Conservation (phyloP, 192 early-diverging fungal genomes). For the Glomus cerebriforme region DNA sequence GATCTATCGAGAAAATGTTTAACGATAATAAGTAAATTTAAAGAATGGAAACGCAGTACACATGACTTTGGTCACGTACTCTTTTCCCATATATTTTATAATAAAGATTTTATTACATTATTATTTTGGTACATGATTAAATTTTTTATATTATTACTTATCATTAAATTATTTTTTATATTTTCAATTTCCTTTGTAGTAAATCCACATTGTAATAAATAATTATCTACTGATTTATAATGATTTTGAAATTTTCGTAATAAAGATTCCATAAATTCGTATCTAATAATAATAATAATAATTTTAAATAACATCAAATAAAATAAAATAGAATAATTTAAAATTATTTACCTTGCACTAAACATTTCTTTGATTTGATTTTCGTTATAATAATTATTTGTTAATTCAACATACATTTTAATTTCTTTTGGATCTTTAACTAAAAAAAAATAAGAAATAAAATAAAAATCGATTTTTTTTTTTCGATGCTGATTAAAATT, state of each 20-base stretch:
- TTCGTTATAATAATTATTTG: not conserved
- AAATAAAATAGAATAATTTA: not conserved
- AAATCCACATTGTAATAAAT: not conserved
- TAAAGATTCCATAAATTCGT: not conserved
- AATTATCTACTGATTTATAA: not conserved
- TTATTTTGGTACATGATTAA: not conserved
- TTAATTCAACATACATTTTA: not conserved
- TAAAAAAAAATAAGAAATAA: not conserved
- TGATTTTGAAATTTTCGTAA: not conserved
- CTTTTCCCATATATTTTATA: too few species aligned
- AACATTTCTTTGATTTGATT: not conserved
- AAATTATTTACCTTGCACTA: not conserved
- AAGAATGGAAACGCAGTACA: too few species aligned
- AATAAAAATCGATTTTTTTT: too few species aligned
- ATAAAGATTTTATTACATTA: not conserved
- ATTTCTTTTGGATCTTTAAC: not conserved
- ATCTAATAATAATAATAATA: not conserved
- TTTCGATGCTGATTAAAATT: not conserved
- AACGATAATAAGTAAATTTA: too few species aligned
- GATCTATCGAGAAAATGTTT: too few species aligned
- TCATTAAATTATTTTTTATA: constrained; percentile 9
- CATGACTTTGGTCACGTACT: too few species aligned
- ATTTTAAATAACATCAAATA: not conserved
- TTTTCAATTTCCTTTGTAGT: not conserved
- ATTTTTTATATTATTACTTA: not conserved